These are phyloP conservation scores for Neonectria hederae DNA, from an alignment of 2,329 filamentous ascomycete species.

Conservation along the genomic window DNA sequence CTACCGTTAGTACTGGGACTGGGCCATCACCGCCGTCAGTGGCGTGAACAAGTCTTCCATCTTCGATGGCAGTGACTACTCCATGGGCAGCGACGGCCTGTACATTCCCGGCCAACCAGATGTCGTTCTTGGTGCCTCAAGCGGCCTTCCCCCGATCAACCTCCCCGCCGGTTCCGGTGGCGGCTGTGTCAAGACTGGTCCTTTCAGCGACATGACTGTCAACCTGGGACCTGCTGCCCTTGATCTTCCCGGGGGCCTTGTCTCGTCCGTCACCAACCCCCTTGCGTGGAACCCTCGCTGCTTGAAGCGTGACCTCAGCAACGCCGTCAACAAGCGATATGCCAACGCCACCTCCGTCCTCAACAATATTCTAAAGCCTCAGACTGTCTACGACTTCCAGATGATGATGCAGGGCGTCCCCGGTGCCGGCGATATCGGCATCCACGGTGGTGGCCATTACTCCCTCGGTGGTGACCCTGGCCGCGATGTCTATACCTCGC, in stretches of 20 bases:
- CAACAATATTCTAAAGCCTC: constrained; percentile 49
- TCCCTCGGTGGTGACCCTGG: constrained; percentile 54
- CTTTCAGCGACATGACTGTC: constrained; percentile 55
- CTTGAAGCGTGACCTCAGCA: constrained; percentile 50
- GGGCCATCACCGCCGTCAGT: constrained; percentile 49
- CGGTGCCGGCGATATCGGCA: constrained; percentile 41
- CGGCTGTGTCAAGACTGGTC: constrained; percentile 62
- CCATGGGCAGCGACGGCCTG: constrained; percentile 57
- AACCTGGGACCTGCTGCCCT: constrained; percentile 52
- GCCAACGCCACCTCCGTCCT: constrained; percentile 45
- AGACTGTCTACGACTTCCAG: constrained; percentile 55
- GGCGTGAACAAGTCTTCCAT: constrained; percentile 54
- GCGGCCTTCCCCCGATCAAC: constrained; percentile 35
- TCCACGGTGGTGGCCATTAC: constrained; percentile 53
- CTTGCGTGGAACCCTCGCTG: constrained; percentile 56
- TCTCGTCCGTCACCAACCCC: constrained; percentile 32
- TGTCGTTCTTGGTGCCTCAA: constrained; percentile 41
- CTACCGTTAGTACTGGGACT: constrained; percentile 55
- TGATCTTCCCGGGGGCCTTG: constrained; percentile 40
- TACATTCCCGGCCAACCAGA: constrained; percentile 36
- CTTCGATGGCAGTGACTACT: constrained; percentile 59
- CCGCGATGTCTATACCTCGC: constrained; percentile 51
- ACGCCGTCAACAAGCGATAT: constrained; percentile 37
- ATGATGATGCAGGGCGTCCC: constrained; percentile 53
- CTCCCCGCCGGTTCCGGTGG: constrained; percentile 62